Conservation (phyloP, 2,329 filamentous ascomycete species). For the Ophiosphaerella korrae region DNA sequence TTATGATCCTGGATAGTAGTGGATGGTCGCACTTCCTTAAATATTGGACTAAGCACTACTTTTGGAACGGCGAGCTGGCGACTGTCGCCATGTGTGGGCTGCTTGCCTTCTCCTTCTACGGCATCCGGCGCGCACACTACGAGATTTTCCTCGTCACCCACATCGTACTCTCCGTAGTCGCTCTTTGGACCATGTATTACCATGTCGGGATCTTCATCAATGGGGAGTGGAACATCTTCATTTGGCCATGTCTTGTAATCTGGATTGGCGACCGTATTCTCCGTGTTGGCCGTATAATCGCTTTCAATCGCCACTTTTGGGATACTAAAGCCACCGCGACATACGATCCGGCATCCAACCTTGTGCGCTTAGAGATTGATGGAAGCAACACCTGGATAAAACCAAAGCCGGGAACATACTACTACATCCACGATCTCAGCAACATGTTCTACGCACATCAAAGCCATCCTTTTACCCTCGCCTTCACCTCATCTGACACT, state of each 20-base stretch:
- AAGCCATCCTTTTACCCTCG: constrained; percentile 56
- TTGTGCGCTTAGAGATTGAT: constrained; percentile 55
- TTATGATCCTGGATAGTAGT: constrained; percentile 47
- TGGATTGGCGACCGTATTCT: constrained; percentile 59
- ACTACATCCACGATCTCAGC: constrained; percentile 55
- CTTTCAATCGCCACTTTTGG: constrained; percentile 49
- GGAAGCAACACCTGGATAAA: constrained; percentile 40
- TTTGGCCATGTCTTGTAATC: constrained; percentile 57
- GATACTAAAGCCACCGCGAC: constrained; percentile 47
- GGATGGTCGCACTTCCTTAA: constrained; percentile 49
- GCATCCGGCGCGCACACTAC: constrained; percentile 57
- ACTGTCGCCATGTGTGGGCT: constrained; percentile 52
- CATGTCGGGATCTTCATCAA: constrained; percentile 59
- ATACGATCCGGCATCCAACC: constrained; percentile 52
- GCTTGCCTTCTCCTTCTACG: constrained; percentile 57
- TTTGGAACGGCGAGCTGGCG: constrained; percentile 56
- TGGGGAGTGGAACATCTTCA: constrained; percentile 55
- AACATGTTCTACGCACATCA: constrained; percentile 53
- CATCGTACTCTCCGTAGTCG: constrained; percentile 49
- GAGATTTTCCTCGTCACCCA: constrained; percentile 51
- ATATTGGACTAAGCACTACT: constrained; percentile 54
- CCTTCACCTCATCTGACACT: constrained; percentile 21
- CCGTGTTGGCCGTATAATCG: constrained; percentile 52
- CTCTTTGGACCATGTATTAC: constrained; percentile 58
- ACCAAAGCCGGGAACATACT: constrained; percentile 55